Conservation (phyloP, 176 grass and related monocot species). For the Eragrostis nindensis region DNA sequence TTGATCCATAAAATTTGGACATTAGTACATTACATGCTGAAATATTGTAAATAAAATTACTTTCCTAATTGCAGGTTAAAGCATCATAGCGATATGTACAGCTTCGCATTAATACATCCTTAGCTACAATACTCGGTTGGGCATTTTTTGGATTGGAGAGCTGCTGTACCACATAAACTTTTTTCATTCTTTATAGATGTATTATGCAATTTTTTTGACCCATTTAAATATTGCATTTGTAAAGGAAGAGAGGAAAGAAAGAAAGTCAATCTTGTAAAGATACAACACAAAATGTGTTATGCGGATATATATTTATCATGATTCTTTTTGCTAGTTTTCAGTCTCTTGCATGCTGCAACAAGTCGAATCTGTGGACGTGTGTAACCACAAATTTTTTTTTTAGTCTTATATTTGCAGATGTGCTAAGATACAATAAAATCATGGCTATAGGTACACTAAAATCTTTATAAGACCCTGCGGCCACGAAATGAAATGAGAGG, state of each 20-base stretch:
- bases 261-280: slow-evolving; percentile 29
- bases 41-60: background rate
- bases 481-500: slow-evolving; percentile 5
- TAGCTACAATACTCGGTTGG: slow-evolving; percentile 27
- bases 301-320: background rate
- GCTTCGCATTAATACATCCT: slow-evolving; percentile 21
- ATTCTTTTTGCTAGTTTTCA: slow-evolving; percentile 7
- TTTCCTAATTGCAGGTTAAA: slow-evolving; percentile 61
- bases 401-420: background rate
- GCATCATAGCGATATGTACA: slow-evolving; percentile 49
- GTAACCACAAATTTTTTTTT: background rate
- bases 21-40: background rate
- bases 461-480: background rate
- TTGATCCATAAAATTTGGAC: background rate
- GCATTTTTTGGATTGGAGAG: slow-evolving; percentile 13
- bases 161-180: background rate
- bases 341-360: background rate
- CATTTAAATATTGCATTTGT: slow-evolving; percentile 30
- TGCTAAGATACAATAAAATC: background rate
- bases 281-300: background rate
- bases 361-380: background rate
- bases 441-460: background rate
- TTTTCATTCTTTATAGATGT: slow-evolving; percentile 16
- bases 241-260: background rate
- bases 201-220: slow-evolving; percentile 39